Base-by-base conservation (phyloP, 1,139 yeast genomes). In the Yamadazyma atmosphaerica region DNA sequence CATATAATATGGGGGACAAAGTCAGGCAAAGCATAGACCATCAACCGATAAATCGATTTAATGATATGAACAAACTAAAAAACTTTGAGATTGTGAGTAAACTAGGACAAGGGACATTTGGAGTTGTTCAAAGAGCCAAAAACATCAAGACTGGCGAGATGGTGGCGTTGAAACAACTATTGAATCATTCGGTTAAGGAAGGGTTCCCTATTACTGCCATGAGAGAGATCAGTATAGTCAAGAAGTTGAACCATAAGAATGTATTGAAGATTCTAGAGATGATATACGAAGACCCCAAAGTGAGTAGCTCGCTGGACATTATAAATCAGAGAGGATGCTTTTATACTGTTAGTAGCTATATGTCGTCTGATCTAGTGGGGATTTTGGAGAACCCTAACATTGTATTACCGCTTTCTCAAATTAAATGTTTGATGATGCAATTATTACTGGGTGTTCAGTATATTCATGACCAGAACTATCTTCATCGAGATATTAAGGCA, bases 181-280 rank as follows among this genome's bases (percentile, higher is more conserved):
- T 90, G 16, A 78, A 86, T 46, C 92, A 86, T 54, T 85, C 86
- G 38, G 88, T 86, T 34, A 87, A 86, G 52, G 96, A 89, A 51
- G 92, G 96, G 24, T 89, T 92, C 57, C 98, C 99, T 1, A 83
- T 94, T 17, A 94, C 98, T 0, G 97, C 98, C 4, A 77, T 90
- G 63, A 74, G 99, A 46, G 99, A 94, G 56, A 89, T 92, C 45
- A 79, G 86, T 15, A 88, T 90, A 15, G 68, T 94, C 58, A 88
- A 87, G 58, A 74, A 75, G 42, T 65, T 94, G 39, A 63, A 73
- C 38, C 89, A 90, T 55, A 63, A 68, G 23, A 87, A 94, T 58
- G 77, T 92, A 19, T 70, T 94, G 23, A 87, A 82, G 43, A 70
- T 92, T 35, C 57, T 83, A n/a, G 97, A 89, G 50, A 84, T 90